Base-by-base conservation (phyloP, 805 yeast species). In the Candida palmyrensis region DNA sequence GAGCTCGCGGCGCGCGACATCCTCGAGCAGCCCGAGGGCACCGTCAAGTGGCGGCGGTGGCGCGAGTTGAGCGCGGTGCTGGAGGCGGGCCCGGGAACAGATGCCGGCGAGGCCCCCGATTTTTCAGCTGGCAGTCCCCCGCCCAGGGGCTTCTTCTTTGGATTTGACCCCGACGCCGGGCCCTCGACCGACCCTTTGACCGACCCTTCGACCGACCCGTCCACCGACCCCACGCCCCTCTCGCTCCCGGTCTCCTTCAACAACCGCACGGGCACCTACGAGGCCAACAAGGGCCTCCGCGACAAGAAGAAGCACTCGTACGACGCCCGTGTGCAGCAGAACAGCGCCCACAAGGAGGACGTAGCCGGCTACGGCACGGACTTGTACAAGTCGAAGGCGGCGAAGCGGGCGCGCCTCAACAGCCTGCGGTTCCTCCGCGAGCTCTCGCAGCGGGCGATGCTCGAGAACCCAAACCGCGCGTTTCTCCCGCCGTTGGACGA, bases 231-330 rank as follows among this genome's bases (percentile, higher is more conserved):
- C 6, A 24, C 47, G 3, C 67, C 71, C 6, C 41, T 62, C 25
- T 50, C 70, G 1, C 48, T 63, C 23, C 69, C 71, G 2, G 42
- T 61, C n/a, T 79, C 95, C 0, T 90, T 89, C 61, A 90, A 89
- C 54, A 78, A 85, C 49, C 70, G 94, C 48, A 94, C 96, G 0
- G 96, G 97, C 18, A 46, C 62, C 0, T 62, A 59, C 35, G 82
- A 73, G 36, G 95, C 86, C 18, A 90, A 90, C 50, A 59, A 65
- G 25, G 97, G 97, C 33, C 73, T 90, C 14, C 65, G 95, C 36
- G 96, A 88, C 38, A 77, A 75, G 49, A 90, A 90, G 61, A 76
- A 78, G 35, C 75, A 78, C 33, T 85, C 96, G 6, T 70, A 79
- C 1, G 97, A 90, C 55, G 72, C 89, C 1, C 74, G 97, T 51